Percentiles rank a stretch among this genome's conserved stretches.
Evolutionary conservation across 75 land plant species (phyloP).

Genomic region (Gnetum montanum): DNA sequence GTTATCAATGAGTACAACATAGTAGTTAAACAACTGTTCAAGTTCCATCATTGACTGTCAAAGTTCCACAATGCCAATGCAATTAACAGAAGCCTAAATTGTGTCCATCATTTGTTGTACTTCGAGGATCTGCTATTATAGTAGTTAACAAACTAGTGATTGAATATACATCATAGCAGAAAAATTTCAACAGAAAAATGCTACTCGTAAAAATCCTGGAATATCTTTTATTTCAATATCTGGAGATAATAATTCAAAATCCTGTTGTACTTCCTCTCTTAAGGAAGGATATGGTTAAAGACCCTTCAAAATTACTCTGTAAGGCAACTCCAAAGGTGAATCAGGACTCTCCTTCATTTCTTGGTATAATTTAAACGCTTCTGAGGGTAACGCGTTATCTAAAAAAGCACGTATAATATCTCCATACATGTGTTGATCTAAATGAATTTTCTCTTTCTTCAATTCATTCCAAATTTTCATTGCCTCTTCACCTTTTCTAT

Average conservation of each 20-base stretch:
- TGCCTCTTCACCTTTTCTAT: conserved; percentile 48
- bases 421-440: conserved; percentile 67
- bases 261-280: conserved; percentile 55
- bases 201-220: too few relatives aligned
- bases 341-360: conserved; percentile 69
- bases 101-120: too few relatives aligned
- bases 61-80: too few relatives aligned
- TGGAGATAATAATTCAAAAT: conserved; percentile 57
- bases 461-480: conserved; percentile 55
- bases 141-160: too few relatives aligned
- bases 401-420: conserved; percentile 65
- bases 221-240: conserved; percentile 50
- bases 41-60: too few relatives aligned
- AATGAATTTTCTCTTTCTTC: conserved; percentile 45
- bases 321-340: conserved; percentile 43
- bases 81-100: too few relatives aligned
- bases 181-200: too few relatives aligned
- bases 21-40: too few relatives aligned
- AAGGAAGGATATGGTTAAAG: conserved; percentile 46
- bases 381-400: conserved; percentile 38
- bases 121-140: too few relatives aligned
- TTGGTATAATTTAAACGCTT: conserved; percentile 65
- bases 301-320: conserved; percentile 60
- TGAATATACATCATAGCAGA: too few relatives aligned
- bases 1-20: too few relatives aligned